Percentiles rank a stretch among this genome's conserved stretches.
Evolutionary conservation across 2,329 filamentous ascomycete species (phyloP).

Genomic region (Fusarium sp.): DNA sequence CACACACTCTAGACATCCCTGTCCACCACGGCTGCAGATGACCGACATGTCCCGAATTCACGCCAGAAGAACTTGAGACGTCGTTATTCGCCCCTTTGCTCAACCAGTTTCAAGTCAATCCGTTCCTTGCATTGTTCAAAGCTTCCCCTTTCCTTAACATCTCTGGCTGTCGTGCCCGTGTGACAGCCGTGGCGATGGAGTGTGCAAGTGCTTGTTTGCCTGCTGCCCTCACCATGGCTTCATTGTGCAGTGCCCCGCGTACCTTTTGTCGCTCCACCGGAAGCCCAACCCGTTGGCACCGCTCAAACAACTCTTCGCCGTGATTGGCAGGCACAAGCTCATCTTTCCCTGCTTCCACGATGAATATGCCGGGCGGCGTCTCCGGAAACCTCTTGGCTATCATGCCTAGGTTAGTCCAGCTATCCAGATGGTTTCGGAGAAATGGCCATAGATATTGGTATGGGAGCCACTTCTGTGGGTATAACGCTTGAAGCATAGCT

Average conservation of each 20-base stretch:
- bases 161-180: constrained; percentile 27
- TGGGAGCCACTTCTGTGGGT: constrained; percentile 83
- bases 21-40: constrained; percentile 32
- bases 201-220: constrained; percentile 47
- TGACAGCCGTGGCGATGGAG: constrained; percentile 45
- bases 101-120: constrained; percentile 26
- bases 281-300: constrained; percentile 62
- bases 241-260: constrained; percentile 67
- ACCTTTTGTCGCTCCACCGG: constrained; percentile 60
- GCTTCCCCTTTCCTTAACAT: constrained; percentile 10
- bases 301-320: constrained; percentile 58
- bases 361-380: constrained; percentile 57
- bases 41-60: constrained; percentile 48
- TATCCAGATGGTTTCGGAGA: constrained; percentile 73
- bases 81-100: constrained; percentile 21
- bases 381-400: constrained; percentile 52
- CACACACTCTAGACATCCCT: constrained; percentile 39
- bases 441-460: constrained; percentile 82
- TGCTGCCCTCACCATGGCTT: constrained; percentile 60
- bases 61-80: constrained; percentile 33
- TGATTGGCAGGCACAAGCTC: constrained; percentile 69
- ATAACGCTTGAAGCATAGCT: constrained; percentile 77
- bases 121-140: constrained; percentile 7
- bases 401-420: constrained; percentile 61
- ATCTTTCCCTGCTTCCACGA: constrained; percentile 69